Percentiles rank a stretch among this genome's conserved stretches.
Conservation (phyloP, 352 stramenopile species). For the Phytophthora citrophthora region DNA sequence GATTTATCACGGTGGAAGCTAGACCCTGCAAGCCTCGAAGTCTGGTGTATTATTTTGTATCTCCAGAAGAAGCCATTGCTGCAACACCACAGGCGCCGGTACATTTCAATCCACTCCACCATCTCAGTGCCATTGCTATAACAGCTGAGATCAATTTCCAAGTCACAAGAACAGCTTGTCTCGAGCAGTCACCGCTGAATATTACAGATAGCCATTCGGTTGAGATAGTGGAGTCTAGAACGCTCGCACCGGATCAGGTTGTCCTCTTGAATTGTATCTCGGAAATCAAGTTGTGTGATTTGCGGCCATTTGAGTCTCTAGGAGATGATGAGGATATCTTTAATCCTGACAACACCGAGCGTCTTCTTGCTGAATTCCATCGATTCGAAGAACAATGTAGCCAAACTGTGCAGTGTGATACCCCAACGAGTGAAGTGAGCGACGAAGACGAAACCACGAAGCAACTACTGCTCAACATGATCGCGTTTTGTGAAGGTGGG, state of each 20-base stretch:
- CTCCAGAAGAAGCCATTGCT: slow-evolving; percentile 15
- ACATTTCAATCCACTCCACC: slow-evolving; percentile 39
- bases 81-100: background rate
- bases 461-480: slow-evolving; percentile 14
- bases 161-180: slow-evolving; percentile 1
- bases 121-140: slow-evolving; percentile 47
- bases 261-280: slow-evolving; percentile 19
- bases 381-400: slow-evolving; percentile 12
- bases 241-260: slow-evolving; percentile 13
- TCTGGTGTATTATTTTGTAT: slow-evolving; percentile 45
- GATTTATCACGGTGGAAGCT: slow-evolving; percentile 53
- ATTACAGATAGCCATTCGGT: background rate
- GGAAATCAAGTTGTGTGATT: slow-evolving; percentile 11
- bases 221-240: background rate
- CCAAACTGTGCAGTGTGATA: slow-evolving; percentile 19
- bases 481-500: slow-evolving; percentile 20
- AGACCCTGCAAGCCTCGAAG: slow-evolving; percentile 9
- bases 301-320: background rate
- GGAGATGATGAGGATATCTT: background rate
- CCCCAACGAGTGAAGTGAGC: background rate
- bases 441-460: background rate
- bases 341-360: background rate
- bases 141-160: slow-evolving; percentile 16
- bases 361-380: slow-evolving; percentile 14
- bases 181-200: background rate